Evolutionary conservation across 2,329 filamentous ascomycete genomes (phyloP), one percentile per base, ranked within the genome.

Genomic region (Botrytis galanthina): DNA sequence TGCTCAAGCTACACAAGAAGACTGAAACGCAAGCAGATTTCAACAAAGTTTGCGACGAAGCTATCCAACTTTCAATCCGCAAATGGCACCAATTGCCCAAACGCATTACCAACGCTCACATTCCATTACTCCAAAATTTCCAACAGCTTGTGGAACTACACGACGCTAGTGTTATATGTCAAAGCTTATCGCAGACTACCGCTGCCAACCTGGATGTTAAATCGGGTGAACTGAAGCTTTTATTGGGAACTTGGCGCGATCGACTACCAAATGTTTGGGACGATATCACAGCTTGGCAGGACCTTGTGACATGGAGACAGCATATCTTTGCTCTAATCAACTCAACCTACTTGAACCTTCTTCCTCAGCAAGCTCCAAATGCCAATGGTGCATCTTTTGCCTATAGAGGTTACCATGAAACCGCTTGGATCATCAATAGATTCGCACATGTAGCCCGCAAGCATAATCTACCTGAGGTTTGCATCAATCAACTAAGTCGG

Each of bases 261-360:
- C 90, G 96, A 67, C 85, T 99, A 70, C 96, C 96, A 2, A 99
- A 99, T 80, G 92, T 97, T 5, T 99, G 96, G 96, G 96, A 99
- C 81, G 96, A 99, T 82, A 99, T 99, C 82, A 97, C 97, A 76
- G 94, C 96, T 57, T 99, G 96, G 96, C 96, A 99, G 82, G 97
- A 99, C 81, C 86, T 99, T 59, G 96, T 99, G n/a, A 99, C 96
- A 1, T 99, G 96, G 96, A 91, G 96, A 78, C 97, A 99, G 81
- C 96, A 99, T 82, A 98, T 99, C 75, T 99, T 99, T 85, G 92
- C 94, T 73, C 88, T 99, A 37, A 98, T 99, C 84, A 99, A 99
- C 81, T 90, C 89, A 67, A 97, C 94, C 0, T 99, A 99, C 80
- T 88, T 99, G 18, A 89, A 90, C 71, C 87, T 99, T 63, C 85